Evolutionary conservation across 2,329 filamentous ascomycete species (phyloP).

Genomic region (Penicillium sp.): DNA sequence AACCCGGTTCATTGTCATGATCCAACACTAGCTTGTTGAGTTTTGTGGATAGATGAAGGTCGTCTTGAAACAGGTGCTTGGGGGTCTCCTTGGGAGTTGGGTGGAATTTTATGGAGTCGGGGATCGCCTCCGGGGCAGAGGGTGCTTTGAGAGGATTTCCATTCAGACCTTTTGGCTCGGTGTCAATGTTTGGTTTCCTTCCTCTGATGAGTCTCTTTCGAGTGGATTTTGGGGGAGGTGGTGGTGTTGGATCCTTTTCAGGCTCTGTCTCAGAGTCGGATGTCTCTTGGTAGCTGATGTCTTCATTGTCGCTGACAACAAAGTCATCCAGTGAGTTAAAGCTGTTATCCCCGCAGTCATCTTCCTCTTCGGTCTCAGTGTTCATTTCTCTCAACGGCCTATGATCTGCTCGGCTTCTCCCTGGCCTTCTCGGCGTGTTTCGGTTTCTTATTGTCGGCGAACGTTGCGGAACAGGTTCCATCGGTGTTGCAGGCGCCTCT

Average conservation of each 20-base stretch:
- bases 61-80: constrained; percentile 22
- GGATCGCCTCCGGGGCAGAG: constrained; percentile 21
- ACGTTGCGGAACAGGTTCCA: constrained; percentile 18
- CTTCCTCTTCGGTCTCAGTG: constrained; percentile 23
- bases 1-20: constrained; percentile 19
- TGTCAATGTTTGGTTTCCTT: constrained; percentile 25
- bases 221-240: constrained; percentile 21
- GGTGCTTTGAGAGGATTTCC: constrained; percentile 6
- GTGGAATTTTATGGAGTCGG: constrained; percentile 17
- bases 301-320: constrained; percentile 42
- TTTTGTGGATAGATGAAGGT: constrained; percentile 22
- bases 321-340: constrained; percentile 42
- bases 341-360: constrained; percentile 29
- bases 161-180: constrained; percentile 14
- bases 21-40: constrained; percentile 22
- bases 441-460: constrained; percentile 21
- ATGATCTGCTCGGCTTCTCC: constrained; percentile 10
- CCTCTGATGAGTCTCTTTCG: constrained; percentile 37
- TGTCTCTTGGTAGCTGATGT: constrained; percentile 35
- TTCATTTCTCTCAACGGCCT: constrained; percentile 17
- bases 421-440: constrained; percentile 6
- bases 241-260: constrained; percentile 15
- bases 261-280: constrained; percentile 32
- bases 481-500: constrained; percentile 11
- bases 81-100: constrained; percentile 13